Conservation (phyloP, 2,329 filamentous ascomycete genomes). For the Stagonosporopsis rhizophila region DNA sequence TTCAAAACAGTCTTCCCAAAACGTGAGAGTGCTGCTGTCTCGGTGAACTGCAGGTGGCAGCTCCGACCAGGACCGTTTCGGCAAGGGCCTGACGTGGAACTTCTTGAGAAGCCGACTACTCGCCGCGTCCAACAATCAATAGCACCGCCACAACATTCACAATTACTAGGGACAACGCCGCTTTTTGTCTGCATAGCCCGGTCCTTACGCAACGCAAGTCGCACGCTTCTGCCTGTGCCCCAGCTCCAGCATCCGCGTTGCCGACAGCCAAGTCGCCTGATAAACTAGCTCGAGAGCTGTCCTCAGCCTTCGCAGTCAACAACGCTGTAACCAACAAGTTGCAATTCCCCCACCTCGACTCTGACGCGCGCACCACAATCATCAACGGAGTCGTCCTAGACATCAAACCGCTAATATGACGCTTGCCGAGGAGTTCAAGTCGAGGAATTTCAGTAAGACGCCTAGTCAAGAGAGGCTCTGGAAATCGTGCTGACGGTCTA, state of each 20-base stretch:
- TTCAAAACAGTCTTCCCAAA: slow-evolving; percentile 25
- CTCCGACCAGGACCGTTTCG: slow-evolving; percentile 34
- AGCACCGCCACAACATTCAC: slow-evolving; percentile 27
- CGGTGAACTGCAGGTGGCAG: slow-evolving; percentile 25
- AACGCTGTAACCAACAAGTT: slow-evolving; percentile 24
- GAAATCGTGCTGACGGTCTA: slow-evolving; percentile 42
- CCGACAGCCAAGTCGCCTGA: slow-evolving; percentile 25
- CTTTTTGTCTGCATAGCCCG: slow-evolving; percentile 35
- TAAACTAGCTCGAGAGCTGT: slow-evolving; percentile 31
- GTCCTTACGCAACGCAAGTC: slow-evolving; percentile 38
- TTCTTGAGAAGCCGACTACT: slow-evolving; percentile 35
- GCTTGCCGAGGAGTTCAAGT: slow-evolving; percentile 67
- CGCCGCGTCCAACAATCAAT: slow-evolving; percentile 14
- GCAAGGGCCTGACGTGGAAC: slow-evolving; percentile 44
- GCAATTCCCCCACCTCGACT: slow-evolving; percentile 3
- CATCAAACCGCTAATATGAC: slow-evolving; percentile 56
- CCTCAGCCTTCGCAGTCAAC: slow-evolving; percentile 34
- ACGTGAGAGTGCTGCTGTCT: slow-evolving; percentile 28
- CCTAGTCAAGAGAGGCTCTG: slow-evolving; percentile 10
- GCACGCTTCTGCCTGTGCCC: slow-evolving; percentile 25
- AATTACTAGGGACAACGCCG: slow-evolving; percentile 26
- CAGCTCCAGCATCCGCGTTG: slow-evolving; percentile 8
- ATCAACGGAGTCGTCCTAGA: not conserved
- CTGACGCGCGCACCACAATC: slow-evolving; percentile 16
- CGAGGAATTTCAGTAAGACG: slow-evolving; percentile 70